A percentile compares a stretch with the other conserved stretches of the same genome.
Evolutionary conservation across 306 rosid species (phyloP).

Genomic region (Cicer chorassanicum): DNA sequence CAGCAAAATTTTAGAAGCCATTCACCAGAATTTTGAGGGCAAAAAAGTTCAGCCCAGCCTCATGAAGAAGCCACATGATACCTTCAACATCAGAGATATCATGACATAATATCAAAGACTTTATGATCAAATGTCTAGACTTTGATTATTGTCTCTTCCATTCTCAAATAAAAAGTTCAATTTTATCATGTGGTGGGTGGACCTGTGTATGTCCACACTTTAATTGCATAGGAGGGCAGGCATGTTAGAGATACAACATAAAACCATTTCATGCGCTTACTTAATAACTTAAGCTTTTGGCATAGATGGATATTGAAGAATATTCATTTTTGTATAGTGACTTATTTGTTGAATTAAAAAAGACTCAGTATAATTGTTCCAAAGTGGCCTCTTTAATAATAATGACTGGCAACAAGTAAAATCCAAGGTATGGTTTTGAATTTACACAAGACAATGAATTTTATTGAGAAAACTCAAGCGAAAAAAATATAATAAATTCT

Average conservation of each 20-base stretch:
- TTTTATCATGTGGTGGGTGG: slow-evolving; percentile 2
- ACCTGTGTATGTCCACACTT: neutral
- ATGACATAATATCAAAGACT: neutral
- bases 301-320: neutral
- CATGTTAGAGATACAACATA: slow-evolving; percentile 19
- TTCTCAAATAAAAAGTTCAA: slow-evolving; percentile 2
- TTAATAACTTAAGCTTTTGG: neutral
- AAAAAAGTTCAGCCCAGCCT: slow-evolving; percentile 15
- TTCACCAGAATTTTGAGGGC: slow-evolving; percentile 3
- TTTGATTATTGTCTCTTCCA: neutral
- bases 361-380: neutral
- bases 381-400: slow-evolving; percentile 9
- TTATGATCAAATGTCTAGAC: slow-evolving; percentile 12
- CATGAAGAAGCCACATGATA: slow-evolving; percentile 21
- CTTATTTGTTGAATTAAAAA: neutral
- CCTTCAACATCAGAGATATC: slow-evolving; percentile 3
- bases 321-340: slow-evolving; percentile 6
- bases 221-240: neutral
- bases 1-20: slow-evolving; percentile 7
- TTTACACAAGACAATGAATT: neutral
- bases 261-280: neutral
- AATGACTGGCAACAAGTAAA: neutral
- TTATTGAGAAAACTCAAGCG: slow-evolving; percentile 1
- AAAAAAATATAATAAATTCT: neutral
- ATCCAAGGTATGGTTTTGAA: slow-evolving; percentile 23